Conservation (phyloP, 139 green algal genomes). For the Diplosphaera chodatii region DNA sequence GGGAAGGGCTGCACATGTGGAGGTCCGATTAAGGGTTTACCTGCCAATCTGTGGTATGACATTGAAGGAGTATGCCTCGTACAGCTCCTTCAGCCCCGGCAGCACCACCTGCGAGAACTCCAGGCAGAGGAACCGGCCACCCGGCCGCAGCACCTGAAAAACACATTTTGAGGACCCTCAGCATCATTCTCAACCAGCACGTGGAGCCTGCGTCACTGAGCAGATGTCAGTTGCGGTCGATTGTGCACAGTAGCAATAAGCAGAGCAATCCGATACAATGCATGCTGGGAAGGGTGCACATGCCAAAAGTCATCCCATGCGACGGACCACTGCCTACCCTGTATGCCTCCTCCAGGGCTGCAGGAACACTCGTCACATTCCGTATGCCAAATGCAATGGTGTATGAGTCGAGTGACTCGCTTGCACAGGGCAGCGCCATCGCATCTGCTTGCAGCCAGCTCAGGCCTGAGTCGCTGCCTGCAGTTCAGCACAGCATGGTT, state of each 20-base stretch:
- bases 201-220: no score
- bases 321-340: conserved; percentile 13
- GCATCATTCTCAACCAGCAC: no score
- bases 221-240: no score
- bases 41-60: conserved; percentile 88
- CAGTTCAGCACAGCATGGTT: no score
- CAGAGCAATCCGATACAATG: no score
- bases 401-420: conserved; percentile 81
- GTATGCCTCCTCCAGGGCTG: conserved; percentile 78
- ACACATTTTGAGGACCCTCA: neutral
- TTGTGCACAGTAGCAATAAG: no score
- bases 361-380: conserved; percentile 83
- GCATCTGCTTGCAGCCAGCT: conserved; percentile 83
- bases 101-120: conserved; percentile 83
- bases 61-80: conserved; percentile 93
- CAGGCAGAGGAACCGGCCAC: conserved; percentile 85
- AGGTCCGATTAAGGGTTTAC: no score
- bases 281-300: no score
- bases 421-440: conserved; percentile 75
- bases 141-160: conserved; percentile 67
- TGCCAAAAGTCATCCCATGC: no score
- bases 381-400: conserved; percentile 97
- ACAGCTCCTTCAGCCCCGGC: conserved; percentile 69
- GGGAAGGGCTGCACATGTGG: neutral
- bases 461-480: conserved; percentile 34